A percentile compares a stretch with the other conserved stretches of the same genome.
phyloP scores from a whole-genome alignment of 139 green algal species.

The Tetradesmus lagerheimii region DNA sequence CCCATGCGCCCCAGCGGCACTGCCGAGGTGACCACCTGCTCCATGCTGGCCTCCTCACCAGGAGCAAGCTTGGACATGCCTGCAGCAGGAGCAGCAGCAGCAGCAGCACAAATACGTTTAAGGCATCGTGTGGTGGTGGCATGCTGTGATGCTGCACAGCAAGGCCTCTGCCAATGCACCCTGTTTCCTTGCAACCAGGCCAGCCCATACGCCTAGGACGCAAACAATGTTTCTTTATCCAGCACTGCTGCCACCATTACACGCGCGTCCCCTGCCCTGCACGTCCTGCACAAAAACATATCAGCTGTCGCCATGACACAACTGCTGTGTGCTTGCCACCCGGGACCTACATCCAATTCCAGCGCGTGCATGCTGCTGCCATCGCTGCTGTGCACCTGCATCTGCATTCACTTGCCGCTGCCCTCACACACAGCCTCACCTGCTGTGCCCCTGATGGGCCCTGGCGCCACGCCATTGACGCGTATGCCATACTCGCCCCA shows the following conservation, averaged over 20 bases:
- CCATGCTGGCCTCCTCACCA: slow-evolving; percentile 48
- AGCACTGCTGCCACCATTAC: too few species aligned
- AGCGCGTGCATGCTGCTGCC: too few species aligned
- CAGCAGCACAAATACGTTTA: background rate
- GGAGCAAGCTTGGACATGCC: slow-evolving; percentile 93
- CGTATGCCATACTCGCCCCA: slow-evolving; percentile 92
- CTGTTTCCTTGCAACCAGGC: background rate
- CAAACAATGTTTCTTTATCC: too few species aligned
- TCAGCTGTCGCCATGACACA: too few species aligned
- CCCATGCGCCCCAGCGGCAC: slow-evolving; percentile 88
- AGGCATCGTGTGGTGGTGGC: too few species aligned
- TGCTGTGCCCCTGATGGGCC: slow-evolving; percentile 91
- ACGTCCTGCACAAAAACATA: too few species aligned
- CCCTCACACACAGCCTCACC: too few species aligned
- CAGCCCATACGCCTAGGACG: background rate
- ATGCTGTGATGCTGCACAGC: background rate
- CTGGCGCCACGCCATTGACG: slow-evolving; percentile 91
- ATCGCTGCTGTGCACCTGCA: background rate
- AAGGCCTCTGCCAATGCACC: background rate
- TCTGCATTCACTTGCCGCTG: too few species aligned
- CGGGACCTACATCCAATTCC: too few species aligned
- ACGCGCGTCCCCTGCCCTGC: too few species aligned
- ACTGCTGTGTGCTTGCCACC: too few species aligned
- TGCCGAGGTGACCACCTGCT: slow-evolving; percentile 53
- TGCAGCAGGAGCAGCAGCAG: slow-evolving; percentile 25